Percentiles rank a stretch among this genome's conserved stretches.
Evolutionary conservation across 148 eudicot genomes (phyloP).

Genomic region (Nepenthes gracilis): DNA sequence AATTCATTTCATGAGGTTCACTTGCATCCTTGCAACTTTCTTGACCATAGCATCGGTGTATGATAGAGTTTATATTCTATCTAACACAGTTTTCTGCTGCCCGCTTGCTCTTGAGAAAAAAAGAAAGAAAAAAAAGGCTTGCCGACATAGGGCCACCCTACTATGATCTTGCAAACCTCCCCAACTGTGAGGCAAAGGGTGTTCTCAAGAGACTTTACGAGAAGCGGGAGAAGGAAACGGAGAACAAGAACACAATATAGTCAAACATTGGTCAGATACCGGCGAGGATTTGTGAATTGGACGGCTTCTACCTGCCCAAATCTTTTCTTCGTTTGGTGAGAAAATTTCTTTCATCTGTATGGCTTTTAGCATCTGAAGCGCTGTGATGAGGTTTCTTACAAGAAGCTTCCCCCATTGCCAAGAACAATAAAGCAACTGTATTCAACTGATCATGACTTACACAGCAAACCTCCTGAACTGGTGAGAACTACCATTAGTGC

Average conservation of each 20-base stretch:
- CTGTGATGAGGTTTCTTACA: too few relatives aligned
- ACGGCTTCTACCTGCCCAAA: too few relatives aligned
- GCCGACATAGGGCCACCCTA: slow-evolving; percentile 58
- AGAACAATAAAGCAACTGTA: too few relatives aligned
- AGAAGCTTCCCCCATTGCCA: too few relatives aligned
- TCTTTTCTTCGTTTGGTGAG: too few relatives aligned
- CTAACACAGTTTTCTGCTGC: neutral
- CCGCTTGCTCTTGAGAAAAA: neutral
- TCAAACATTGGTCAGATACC: too few relatives aligned
- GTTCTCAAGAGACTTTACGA: slow-evolving; percentile 48
- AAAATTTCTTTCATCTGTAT: too few relatives aligned
- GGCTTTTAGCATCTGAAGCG: too few relatives aligned
- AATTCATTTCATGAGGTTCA: slow-evolving; percentile 52
- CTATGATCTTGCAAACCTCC: slow-evolving; percentile 64
- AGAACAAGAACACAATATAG: slow-evolving; percentile 20
- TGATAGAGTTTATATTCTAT: slow-evolving; percentile 37
- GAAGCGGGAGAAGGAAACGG: slow-evolving; percentile 37
- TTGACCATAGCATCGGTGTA: slow-evolving; percentile 91
- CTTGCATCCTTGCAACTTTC: slow-evolving; percentile 93
- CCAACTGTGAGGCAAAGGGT: slow-evolving; percentile 53
- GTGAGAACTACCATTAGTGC: too few relatives aligned
- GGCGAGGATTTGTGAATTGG: too few relatives aligned
- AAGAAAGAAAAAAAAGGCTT: slow-evolving; percentile 24
- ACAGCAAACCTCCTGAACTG: too few relatives aligned
- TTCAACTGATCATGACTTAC: too few relatives aligned